Conservation (phyloP, 2,329 filamentous ascomycete genomes). For the Westerdykella aurantiaca region DNA sequence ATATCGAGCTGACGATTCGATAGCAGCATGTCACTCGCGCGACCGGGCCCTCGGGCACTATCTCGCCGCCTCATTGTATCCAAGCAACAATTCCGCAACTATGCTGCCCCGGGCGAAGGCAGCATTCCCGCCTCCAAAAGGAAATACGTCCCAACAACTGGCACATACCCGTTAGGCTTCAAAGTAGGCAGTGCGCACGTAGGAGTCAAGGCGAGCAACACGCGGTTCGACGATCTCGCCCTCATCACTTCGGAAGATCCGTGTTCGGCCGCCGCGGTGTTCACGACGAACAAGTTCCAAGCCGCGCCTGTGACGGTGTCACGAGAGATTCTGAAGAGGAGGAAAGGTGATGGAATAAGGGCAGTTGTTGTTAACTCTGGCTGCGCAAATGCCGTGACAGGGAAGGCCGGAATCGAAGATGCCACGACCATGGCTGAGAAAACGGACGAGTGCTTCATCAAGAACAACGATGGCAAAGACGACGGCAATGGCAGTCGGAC, state of each 20-base stretch:
- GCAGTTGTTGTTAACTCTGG: constrained; percentile 91
- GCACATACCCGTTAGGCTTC: constrained; percentile 89
- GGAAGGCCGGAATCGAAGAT: constrained; percentile 82
- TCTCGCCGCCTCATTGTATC: constrained; percentile 20
- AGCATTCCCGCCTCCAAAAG: constrained; percentile 71
- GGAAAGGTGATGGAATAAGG: constrained; percentile 63
- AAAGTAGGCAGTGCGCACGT: constrained; percentile 79
- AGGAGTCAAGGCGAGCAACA: constrained; percentile 90
- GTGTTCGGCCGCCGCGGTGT: constrained; percentile 83
- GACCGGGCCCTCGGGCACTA: constrained; percentile 24
- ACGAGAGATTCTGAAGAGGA: constrained; percentile 61
- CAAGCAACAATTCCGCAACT: constrained; percentile 44
- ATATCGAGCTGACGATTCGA: background rate
- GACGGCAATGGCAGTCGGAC: constrained; percentile 54
- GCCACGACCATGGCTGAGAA: constrained; percentile 74
- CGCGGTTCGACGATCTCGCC: constrained; percentile 82
- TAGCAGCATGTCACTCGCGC: constrained; percentile 29
- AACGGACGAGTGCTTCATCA: constrained; percentile 61
- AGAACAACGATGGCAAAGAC: constrained; percentile 28
- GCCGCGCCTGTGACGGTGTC: constrained; percentile 90
- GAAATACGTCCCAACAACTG: constrained; percentile 80
- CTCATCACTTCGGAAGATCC: constrained; percentile 81
- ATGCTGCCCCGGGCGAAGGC: constrained; percentile 55
- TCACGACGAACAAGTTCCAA: constrained; percentile 98
- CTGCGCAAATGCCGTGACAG: constrained; percentile 95